Base-by-base conservation (phyloP, 1,284 basidiomycete species). In the Papiliotrema flavescens region DNA sequence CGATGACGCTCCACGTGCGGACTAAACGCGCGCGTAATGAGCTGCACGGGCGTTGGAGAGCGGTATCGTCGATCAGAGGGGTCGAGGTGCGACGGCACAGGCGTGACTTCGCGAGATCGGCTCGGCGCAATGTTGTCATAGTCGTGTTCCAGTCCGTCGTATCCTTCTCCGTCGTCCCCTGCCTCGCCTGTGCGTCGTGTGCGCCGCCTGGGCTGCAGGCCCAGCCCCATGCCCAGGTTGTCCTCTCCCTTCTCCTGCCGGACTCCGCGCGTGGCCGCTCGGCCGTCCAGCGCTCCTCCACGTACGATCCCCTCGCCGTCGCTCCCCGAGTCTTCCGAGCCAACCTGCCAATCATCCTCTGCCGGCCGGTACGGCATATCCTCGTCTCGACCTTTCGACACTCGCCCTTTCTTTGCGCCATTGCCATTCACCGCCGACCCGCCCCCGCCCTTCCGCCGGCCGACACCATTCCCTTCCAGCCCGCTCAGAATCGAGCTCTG, bases 321-420 rank as follows among this genome's bases (percentile, higher is more conserved):
- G 3, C 62, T 69, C n/a, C n/a, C n/a, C 5, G 54, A 60, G 34
- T 74, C 68, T 2, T 68, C 67, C 11, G 61, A 60, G 24, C 66
- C 64, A 26, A 57, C 51, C n/a, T 55, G 53, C 46, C 61, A 61
- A 28, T 64, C 64, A 28, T 70, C 70, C 24, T 70, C 66, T 13
- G 59, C 68, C 28, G 70, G 69, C 15, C 69, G 56, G 57, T 74
- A 75, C 5, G 71, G 67, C 60, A 67, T 54, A 44, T 73, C 69
- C 15, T 69, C 71, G 7, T 57, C 64, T 15, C 53, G 49, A 7
- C 57, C 59, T 19, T 65, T 65, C 26, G 53, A 52, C 28, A 50
- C 51, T 36, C 59, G 57, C 37, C 49, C 56, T 54, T 53, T 62
- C 39, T 42, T 58, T 57, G 23, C 54, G 34, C 46, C 51, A 39